phyloP scores from a whole-genome alignment of 2,329 filamentous ascomycete genomes.

The Pseudogymnoascus sp. region DNA sequence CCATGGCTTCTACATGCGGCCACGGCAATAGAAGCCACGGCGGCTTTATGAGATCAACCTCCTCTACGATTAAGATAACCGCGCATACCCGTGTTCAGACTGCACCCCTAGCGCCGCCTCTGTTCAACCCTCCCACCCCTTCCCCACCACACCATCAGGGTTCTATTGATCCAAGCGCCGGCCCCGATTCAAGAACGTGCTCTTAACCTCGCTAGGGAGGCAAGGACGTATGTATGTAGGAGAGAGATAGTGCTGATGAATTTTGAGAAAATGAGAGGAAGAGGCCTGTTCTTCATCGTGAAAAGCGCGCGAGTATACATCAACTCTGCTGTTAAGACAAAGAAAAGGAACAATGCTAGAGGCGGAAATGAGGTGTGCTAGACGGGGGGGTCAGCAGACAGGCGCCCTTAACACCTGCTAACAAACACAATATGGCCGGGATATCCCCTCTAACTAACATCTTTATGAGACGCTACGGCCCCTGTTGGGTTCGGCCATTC shows the following conservation, averaged over 20 bases:
- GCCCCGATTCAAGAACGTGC: neutral
- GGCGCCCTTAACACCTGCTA: neutral
- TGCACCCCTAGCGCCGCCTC: neutral
- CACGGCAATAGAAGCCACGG: neutral
- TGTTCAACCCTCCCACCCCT: neutral
- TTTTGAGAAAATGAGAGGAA: neutral
- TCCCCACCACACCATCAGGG: neutral
- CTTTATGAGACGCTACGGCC: neutral
- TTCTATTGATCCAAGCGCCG: neutral
- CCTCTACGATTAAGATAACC: neutral
- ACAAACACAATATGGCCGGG: neutral
- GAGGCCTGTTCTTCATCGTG: neutral
- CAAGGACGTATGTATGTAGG: neutral
- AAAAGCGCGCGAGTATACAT: neutral
- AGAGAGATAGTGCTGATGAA: neutral
- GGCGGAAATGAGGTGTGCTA: neutral
- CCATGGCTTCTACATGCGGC: neutral
- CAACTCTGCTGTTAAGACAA: neutral
- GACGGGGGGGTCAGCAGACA: neutral
- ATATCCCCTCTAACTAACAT: neutral
- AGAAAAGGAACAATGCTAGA: neutral
- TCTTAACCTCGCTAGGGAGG: neutral
- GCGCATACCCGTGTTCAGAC: neutral
- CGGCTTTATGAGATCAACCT: neutral
- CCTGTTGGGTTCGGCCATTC: neutral